Conservation (phyloP, 345 rosid genomes). For the Melaleuca alternifolia region DNA sequence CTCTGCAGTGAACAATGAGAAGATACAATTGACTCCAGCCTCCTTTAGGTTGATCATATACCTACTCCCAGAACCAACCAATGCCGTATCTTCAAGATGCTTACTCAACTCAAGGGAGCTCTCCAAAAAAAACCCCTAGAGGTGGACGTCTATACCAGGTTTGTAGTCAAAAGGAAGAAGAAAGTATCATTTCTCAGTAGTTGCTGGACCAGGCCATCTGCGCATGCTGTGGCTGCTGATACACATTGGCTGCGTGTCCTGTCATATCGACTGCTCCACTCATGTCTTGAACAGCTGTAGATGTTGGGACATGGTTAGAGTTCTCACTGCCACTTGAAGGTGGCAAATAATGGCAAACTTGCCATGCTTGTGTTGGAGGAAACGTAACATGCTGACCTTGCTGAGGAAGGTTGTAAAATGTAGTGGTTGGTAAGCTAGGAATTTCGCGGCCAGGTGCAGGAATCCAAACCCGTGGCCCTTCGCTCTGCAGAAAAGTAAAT, state of each 20-base stretch:
- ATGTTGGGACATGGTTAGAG: constrained; percentile 60
- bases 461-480: constrained; percentile 80
- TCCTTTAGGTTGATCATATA: constrained; percentile 1
- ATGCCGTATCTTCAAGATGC: constrained; percentile 14
- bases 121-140: constrained; percentile 28
- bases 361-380: constrained; percentile 62
- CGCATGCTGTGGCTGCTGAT: constrained; percentile 90
- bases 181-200: constrained; percentile 42
- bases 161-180: constrained; percentile 16
- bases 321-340: constrained; percentile 62
- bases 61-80: constrained; percentile 22
- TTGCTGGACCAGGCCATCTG: constrained; percentile 86
- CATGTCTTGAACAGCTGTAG: constrained; percentile 68
- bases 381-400: constrained; percentile 81
- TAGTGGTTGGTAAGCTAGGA: constrained; percentile 51
- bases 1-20: constrained; percentile 25
- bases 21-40: constrained; percentile 19
- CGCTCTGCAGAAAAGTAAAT: constrained; percentile 51
- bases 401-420: constrained; percentile 77
- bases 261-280: constrained; percentile 66
- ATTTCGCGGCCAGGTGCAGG: constrained; percentile 73
- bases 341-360: constrained; percentile 60
- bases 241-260: constrained; percentile 59
- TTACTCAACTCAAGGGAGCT: constrained; percentile 1
- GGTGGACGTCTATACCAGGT: constrained; percentile 8